These are phyloP conservation scores for Serendipita sp. DNA, from an alignment of 768 basidiomycete genomes.

Conservation along the genomic window DNA sequence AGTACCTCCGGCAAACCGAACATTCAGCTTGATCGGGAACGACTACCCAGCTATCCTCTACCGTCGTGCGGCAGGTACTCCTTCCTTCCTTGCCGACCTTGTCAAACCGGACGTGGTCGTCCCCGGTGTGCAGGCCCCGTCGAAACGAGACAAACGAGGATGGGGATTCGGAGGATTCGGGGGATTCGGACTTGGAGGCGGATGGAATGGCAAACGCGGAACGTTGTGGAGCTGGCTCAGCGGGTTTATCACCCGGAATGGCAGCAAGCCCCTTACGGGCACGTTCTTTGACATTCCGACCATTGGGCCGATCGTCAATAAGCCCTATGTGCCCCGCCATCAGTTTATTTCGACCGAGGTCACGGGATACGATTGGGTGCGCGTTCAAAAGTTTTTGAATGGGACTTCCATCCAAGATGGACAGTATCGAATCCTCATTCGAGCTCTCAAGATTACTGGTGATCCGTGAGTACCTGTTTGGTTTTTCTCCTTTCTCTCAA, in stretches of 20 bases:
- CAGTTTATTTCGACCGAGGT: background rate
- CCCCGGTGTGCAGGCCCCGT: background rate
- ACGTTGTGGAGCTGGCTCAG: background rate
- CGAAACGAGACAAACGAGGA: too few species aligned
- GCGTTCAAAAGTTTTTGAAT: constrained; percentile 1
- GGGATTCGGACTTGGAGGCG: background rate
- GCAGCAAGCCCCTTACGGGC: background rate
- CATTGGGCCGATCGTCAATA: constrained; percentile 1
- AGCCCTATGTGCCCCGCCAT: constrained; percentile 1
- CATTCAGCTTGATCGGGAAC: background rate
- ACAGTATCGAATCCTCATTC: constrained; percentile 7
- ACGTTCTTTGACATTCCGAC: background rate
- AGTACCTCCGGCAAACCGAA: background rate
- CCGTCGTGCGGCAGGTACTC: constrained; percentile 3
- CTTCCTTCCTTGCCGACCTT: constrained; percentile 4
- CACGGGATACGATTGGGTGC: background rate
- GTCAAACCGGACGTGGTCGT: background rate
- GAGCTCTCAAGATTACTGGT: constrained; percentile 6
- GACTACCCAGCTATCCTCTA: constrained; percentile 7
- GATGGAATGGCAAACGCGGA: background rate
- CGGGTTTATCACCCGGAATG: background rate
- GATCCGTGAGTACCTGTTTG: background rate
- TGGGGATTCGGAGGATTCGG: background rate
- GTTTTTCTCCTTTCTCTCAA: too few species aligned
- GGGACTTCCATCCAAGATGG: constrained; percentile 1